Base-by-base conservation (phyloP, 2,329 filamentous ascomycete species). In the Cadophora sp. region DNA sequence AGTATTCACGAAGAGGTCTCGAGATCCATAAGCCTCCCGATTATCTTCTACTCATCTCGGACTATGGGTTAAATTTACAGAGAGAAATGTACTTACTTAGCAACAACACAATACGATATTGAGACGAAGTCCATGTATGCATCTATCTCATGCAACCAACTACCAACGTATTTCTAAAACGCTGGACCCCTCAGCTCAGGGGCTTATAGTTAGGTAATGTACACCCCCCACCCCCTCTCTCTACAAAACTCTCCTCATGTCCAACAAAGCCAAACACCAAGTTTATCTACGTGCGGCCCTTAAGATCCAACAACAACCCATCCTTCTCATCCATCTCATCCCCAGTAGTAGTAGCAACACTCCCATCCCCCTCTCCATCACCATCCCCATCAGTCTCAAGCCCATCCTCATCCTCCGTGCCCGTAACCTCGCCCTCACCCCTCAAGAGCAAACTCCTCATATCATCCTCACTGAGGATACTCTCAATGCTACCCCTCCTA, bases 401-500 rank as follows among this genome's bases (percentile, higher is more conserved):
- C 11, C 55, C 55, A 24, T 73, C 77, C 16, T 76, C 77, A 30
- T 77, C 77, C 60, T 73, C 79, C 68, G 61, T 62, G 1, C 53
- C 59, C 18, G 64, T 78, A 66, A 67, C 79, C 70, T 69, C 71
- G n/a, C 45, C 71, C 48, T 68, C 73, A 33, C 72, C 76, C 24
- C 58, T 68, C 27, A 67, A 56, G 58, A 89, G 70, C 43, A 89
- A 73, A 63, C 81, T 84, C 70, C 79, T 79, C 62, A 89, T 73
- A 68, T 89, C 86, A 62, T 89, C 87, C 70, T 88, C 85, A 69
- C 85, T 88, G 47, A 89, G 76, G 8, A 89, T 86, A 45, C 84
- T 87, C 75, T 89, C 85, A 47, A 88, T 82, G 65, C 84, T 86
- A 4, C 83, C 83, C 64, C 84, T 77, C 62, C 85, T 75, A 14